Conservation (phyloP, 192 early-diverging fungal genomes). For the Phlyctochytrium planicorne region DNA sequence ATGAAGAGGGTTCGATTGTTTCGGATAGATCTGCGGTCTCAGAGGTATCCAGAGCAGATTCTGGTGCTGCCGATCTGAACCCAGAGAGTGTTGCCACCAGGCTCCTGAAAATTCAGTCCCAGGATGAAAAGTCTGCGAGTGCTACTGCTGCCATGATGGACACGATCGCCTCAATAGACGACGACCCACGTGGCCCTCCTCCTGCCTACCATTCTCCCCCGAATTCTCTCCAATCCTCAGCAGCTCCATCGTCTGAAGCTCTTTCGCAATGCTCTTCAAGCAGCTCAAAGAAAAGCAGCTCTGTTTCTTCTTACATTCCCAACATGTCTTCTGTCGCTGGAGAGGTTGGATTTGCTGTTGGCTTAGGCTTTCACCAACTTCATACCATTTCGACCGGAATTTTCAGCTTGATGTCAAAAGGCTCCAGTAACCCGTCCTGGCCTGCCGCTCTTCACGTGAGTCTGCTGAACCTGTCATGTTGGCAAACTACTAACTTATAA, state of each 20-base stretch:
- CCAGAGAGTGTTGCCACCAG: too few species aligned
- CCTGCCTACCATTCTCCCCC: slow-evolving; percentile 1
- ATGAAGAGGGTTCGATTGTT: too few species aligned
- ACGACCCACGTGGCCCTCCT: not conserved
- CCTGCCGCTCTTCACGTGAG: slow-evolving; percentile 4
- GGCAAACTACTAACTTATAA: not conserved
- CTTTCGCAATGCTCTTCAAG: too few species aligned
- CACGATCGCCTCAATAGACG: too few species aligned
- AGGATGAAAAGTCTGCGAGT: too few species aligned
- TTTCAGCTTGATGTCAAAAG: not conserved
- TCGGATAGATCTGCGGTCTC: too few species aligned
- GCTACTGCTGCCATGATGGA: too few species aligned
- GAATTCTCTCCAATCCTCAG: not conserved
- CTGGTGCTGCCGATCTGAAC: not conserved
- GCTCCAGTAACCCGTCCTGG: slow-evolving; percentile 13
- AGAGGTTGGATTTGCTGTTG: slow-evolving; percentile 9
- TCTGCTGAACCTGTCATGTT: slow-evolving; percentile 1
- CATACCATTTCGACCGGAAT: slow-evolving; percentile 12
- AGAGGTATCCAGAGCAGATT: not conserved
- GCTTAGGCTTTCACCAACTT: slow-evolving; percentile 15
- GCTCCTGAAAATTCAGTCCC: too few species aligned
- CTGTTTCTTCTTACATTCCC: too few species aligned
- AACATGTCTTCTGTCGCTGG: not conserved
- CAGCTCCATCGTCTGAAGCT: not conserved
- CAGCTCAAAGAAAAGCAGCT: not conserved